Percentiles rank a stretch among this genome's conserved stretches.
Conservation (phyloP, 2,329 filamentous ascomycete species). For the Alternaria sp. region DNA sequence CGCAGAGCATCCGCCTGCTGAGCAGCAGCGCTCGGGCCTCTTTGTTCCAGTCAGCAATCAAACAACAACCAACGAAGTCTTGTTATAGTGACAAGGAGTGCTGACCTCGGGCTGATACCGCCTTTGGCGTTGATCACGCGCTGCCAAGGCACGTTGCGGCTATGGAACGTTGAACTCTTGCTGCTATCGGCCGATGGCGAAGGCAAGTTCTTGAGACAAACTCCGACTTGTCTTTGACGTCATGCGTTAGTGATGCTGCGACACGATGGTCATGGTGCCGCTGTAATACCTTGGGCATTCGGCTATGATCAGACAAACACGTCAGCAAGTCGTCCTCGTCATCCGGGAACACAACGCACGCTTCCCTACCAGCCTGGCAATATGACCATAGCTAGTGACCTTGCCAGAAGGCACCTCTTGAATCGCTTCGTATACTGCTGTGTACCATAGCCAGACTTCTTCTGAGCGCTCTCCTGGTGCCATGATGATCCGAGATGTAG, state of each 20-base stretch:
- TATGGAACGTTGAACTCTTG: constrained; percentile 65
- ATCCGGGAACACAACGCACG: constrained; percentile 59
- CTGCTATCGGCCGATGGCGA: constrained; percentile 50
- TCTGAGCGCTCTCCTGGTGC: constrained; percentile 65
- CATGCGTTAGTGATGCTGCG: constrained; percentile 47
- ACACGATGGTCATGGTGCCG: constrained; percentile 18
- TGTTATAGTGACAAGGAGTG: constrained; percentile 18
- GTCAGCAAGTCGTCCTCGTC: constrained; percentile 30
- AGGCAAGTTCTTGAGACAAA: constrained; percentile 87
- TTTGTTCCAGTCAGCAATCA: constrained; percentile 37
- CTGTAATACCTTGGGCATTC: constrained; percentile 54
- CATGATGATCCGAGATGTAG: constrained; percentile 55
- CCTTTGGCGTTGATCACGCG: constrained; percentile 89
- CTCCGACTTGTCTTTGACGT: constrained; percentile 75
- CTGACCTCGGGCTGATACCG: constrained; percentile 80
- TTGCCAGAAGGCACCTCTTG: constrained; percentile 83
- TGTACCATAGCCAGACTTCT: constrained; percentile 76
- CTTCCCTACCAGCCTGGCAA: constrained; percentile 73
- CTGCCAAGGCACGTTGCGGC: constrained; percentile 89
- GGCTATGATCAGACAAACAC: constrained; percentile 40
- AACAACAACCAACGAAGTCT: constrained; percentile 17
- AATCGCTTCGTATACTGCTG: constrained; percentile 80
- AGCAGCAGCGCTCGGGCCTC: constrained; percentile 54
- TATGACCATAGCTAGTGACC: constrained; percentile 88
- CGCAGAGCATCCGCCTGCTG: constrained; percentile 56